phyloP scores from a whole-genome alignment of 345 rosid species.

The Hypericum androsaemum region DNA sequence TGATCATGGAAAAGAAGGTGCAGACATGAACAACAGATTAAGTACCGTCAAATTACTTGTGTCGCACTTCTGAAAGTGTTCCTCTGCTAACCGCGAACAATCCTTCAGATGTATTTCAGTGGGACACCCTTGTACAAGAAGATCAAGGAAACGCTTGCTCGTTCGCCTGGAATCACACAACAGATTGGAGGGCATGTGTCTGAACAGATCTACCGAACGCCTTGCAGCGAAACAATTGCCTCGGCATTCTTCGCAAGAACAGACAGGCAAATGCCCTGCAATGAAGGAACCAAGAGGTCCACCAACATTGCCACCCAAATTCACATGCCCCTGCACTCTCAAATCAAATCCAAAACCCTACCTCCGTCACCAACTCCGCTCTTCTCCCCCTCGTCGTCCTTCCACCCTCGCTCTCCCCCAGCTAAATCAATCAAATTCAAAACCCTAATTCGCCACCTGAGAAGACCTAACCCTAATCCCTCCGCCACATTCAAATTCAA shows the following conservation, averaged over 20 bases:
- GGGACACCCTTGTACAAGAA: slow-evolving; percentile 58
- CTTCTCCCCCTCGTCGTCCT: too few relatives aligned
- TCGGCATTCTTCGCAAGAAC: slow-evolving; percentile 64
- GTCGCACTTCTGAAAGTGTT: slow-evolving; percentile 51
- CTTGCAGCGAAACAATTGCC: slow-evolving; percentile 65
- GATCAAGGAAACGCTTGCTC: slow-evolving; percentile 36
- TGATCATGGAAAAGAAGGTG: too few relatives aligned
- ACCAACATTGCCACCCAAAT: slow-evolving; percentile 33
- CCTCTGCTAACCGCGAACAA: slow-evolving; percentile 87
- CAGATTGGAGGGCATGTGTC: slow-evolving; percentile 46
- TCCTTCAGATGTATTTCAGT: slow-evolving; percentile 55
- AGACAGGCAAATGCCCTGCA: slow-evolving; percentile 43
- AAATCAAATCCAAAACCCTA: slow-evolving; percentile 37
- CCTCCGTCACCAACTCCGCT: too few relatives aligned
- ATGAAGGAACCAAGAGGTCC: slow-evolving; percentile 46
- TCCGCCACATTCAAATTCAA: too few relatives aligned
- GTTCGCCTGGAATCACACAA: slow-evolving; percentile 70
- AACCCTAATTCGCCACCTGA: not conserved
- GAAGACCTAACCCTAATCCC: slow-evolving; percentile 5
- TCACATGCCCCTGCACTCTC: slow-evolving; percentile 15
- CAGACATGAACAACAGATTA: too few relatives aligned
- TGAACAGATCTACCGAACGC: slow-evolving; percentile 66
- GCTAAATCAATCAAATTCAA: too few relatives aligned
- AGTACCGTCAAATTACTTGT: slow-evolving; percentile 56
- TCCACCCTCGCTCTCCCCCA: too few relatives aligned